Evolutionary conservation across 2,329 filamentous ascomycete species (phyloP), one percentile per base, ranked within the genome.

Genomic region (Conoideocrella luteorostrata): DNA sequence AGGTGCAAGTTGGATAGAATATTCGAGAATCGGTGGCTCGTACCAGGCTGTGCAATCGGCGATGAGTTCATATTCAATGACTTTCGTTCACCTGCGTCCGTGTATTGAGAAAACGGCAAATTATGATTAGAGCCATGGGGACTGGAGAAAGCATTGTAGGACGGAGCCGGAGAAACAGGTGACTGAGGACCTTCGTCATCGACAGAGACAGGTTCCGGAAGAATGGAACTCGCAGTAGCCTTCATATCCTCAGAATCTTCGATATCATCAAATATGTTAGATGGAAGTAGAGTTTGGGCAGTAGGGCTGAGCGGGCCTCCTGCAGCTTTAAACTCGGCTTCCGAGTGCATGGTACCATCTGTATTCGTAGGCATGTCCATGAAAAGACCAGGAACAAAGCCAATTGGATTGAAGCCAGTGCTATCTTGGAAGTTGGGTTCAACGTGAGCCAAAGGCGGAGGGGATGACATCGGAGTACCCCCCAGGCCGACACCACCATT

Each of bases 291-390:
- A 13, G 82, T 76, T 22, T 84, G 81, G 2, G 86, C 87, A 4
- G 84, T 85, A 2, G 87, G 87, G 54, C 85, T 90, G 59, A 91
- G 77, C 1, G 84, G 84, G 2, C 84, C 86, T 22, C 78, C 80
- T 15, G 72, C 75, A 3, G 71, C 71, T 46, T 78, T 77, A 4
- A 83, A 65, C 15, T 84, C 81, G 2, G 78, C 74, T 24, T 86
- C 82, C 5, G 77, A 78, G 43, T 81, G 70, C 9, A 60, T 54
- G 49, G 70, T 53, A 48, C 67, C 52, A 9, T 50, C 47, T 18
- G 56, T 53, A 32, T 72, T 69, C 4, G 64, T 55, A 2, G 68
- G 64, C 33, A 70, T 61, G 38, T 74, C 71, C 60, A 76, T 69
- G 39, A 74, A 82, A 7, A 77, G 71, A 1, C 70, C 69, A 4